Evolutionary conservation across 805 yeast genomes (phyloP).

Genomic region (Debaryomyces tyrocola): DNA sequence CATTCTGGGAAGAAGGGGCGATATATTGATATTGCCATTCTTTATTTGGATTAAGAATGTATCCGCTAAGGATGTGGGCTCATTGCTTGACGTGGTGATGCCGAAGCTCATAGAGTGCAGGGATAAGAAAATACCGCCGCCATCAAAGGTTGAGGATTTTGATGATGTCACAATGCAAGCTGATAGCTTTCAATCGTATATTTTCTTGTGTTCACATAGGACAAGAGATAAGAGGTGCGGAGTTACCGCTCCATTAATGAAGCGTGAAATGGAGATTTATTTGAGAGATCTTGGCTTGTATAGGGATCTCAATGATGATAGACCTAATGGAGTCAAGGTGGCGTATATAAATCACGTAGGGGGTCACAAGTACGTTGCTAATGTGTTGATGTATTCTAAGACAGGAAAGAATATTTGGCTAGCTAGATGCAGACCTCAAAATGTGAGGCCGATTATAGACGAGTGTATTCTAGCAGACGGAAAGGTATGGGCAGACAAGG

Average conservation of each 20-base stretch:
- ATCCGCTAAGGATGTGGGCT: slow-evolving; percentile 39
- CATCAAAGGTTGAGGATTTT: slow-evolving; percentile 8
- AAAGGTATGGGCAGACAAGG: slow-evolving; percentile 67
- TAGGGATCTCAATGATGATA: slow-evolving; percentile 74
- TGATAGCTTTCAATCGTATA: slow-evolving; percentile 39
- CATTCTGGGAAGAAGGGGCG: slow-evolving; percentile 46
- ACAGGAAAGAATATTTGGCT: slow-evolving; percentile 83
- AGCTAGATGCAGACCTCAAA: slow-evolving; percentile 79
- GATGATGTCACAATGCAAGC: slow-evolving; percentile 34
- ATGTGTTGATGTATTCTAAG: slow-evolving; percentile 68
- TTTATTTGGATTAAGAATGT: slow-evolving; percentile 68
- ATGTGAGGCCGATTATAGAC: slow-evolving; percentile 71
- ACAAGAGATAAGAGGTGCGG: slow-evolving; percentile 95
- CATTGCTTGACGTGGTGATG: slow-evolving; percentile 45
- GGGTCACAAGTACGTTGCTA: slow-evolving; percentile 94
- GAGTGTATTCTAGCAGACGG: slow-evolving; percentile 71
- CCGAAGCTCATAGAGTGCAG: slow-evolving; percentile 32
- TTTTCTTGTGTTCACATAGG: slow-evolving; percentile 83
- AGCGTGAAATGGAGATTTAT: slow-evolving; percentile 70
- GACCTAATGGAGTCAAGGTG: slow-evolving; percentile 74
- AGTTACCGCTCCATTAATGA: slow-evolving; percentile 87
- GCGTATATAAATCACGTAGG: slow-evolving; percentile 85
- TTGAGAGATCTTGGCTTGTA: slow-evolving; percentile 69
- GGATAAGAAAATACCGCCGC: slow-evolving; percentile 1
- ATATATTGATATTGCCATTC: slow-evolving; percentile 68